Evolutionary conservation across 2,329 filamentous ascomycete genomes (phyloP), one percentile per base, ranked within the genome.

Genomic region (Zarea fungicola): DNA sequence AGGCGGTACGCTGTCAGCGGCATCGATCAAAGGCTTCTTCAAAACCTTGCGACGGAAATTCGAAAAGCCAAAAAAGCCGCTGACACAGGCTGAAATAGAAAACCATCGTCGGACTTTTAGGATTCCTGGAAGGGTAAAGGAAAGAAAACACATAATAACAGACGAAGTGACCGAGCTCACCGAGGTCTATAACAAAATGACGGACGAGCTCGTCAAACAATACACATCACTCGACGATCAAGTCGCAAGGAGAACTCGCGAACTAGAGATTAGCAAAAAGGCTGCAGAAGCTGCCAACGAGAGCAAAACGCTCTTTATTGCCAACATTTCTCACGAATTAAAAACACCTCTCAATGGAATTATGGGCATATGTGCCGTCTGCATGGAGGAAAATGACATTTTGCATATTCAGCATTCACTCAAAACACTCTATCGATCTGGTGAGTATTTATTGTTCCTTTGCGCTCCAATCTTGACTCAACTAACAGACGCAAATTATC

Each of bases 321-420:
- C 93, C 16, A 97, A 97, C 59, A 96, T 97, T 43, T 85, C 82
- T 1, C 81, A 84, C 58, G 81, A 97, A 65, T 75, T 99, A 29
- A 95, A 96, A 63, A 99, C 93, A 1, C 93, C 93, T 0, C 76
- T 97, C 50, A 97, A 97, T 61, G 93, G 92, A 11, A 96, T 97
- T 42, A 75, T 99, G 59, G 93, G 93, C 51, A 93, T 96, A 85
- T 91, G 86, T 57, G 87, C 89, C 0, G 86, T 96, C 1, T 93
- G 89, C 65, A 93, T 96, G 89, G 87, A 90, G 55, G 90, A 96
- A 63, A 84, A 91, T 42, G 89, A 95, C 58, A 70, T 90, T 13
- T 65, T 76, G 26, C 81, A 85, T 55, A 83, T 96, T 55, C 90
- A 91, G 64, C 81, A 90, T 56, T 93, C 87, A 1, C 73, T 96